Evolutionary conservation across 2,329 filamentous ascomycete genomes (phyloP), one percentile per base, ranked within the genome.

Genomic region (Colletotrichum destructivum): DNA sequence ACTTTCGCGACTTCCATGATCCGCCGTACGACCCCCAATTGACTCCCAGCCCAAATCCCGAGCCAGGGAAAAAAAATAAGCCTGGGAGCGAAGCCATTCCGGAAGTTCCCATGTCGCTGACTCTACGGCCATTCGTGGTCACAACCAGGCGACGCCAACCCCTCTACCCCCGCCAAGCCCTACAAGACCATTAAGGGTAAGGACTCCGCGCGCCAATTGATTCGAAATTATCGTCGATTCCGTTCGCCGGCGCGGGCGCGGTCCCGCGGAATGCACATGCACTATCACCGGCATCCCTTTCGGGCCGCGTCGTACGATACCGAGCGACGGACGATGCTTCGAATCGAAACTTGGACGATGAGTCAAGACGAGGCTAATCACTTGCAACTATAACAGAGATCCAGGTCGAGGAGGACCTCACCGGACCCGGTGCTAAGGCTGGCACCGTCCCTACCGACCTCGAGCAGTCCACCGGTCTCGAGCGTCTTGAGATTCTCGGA

Each of bases 401-500:
- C 86, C 92, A 92, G 87, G 85, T 82, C 75, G 89, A 93, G 77
- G 88, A 90, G n/a, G 96, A 99, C 84, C 93, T 99, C 72, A 77
- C 97, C 76, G 90, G 93, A 75, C 93, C 94, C 44, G 96, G 96
- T 87, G 95, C 93, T 78, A 84, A 89, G 78, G 86, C 91, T 75
- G 96, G 96, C 81, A 93, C 93, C 82, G 88, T 99, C 77, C 94
- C 96, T 76, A 97, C 94, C 86, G 96, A 99, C 85, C 85, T 97
- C 82, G 95, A 98, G 84, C 96, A 99, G 85, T 87, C 96, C 72
- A 98, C 96, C 78, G 96, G 96, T 93, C 89, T 98, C 73, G 96
- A 99, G 89, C 95, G 96, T 90, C 90, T 99, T 78, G 96, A 99
- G 87, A 96, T 99, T 81, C 89, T 99, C 83, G 96, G 96, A 86